These are phyloP conservation scores for Salvia miltiorrhiza DNA, from an alignment of 257 asterid species.

Conservation along the genomic window DNA sequence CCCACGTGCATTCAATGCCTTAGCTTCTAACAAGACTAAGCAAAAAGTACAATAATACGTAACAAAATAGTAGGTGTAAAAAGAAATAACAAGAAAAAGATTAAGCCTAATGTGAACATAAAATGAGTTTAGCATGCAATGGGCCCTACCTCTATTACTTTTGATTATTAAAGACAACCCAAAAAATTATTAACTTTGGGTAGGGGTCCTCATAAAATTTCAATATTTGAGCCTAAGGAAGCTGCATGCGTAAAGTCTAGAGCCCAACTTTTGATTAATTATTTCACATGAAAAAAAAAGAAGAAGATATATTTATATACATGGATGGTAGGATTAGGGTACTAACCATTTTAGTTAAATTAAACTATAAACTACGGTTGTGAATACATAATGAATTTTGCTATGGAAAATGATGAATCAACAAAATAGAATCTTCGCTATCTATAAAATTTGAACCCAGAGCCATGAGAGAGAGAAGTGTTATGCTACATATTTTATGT, in stretches of 20 bases:
- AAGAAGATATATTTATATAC: too few relatives aligned
- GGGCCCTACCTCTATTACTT: slow-evolving; percentile 30
- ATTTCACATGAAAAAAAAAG: too few relatives aligned
- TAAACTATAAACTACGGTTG: too few relatives aligned
- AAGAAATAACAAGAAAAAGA: background rate
- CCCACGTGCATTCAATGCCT: background rate
- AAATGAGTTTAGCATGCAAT: slow-evolving; percentile 38
- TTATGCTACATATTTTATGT: too few relatives aligned
- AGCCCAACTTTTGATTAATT: slow-evolving; percentile 7
- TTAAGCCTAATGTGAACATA: slow-evolving; percentile 26
- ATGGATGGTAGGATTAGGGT: too few relatives aligned
- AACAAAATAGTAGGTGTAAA: background rate
- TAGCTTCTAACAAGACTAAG: background rate
- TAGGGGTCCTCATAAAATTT: slow-evolving; percentile 27
- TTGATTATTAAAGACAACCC: slow-evolving; percentile 27
- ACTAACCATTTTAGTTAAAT: too few relatives aligned
- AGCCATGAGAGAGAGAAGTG: too few relatives aligned
- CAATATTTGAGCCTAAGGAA: slow-evolving; percentile 10
- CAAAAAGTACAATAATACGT: background rate
- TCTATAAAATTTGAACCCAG: too few relatives aligned
- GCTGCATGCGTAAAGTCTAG: slow-evolving; percentile 34
- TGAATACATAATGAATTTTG: too few relatives aligned
- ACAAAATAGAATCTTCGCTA: too few relatives aligned
- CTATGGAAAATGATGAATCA: too few relatives aligned
- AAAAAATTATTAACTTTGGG: slow-evolving; percentile 23